Base-by-base conservation (phyloP, 2,329 filamentous ascomycete genomes). In the Alternaria tenuissima region DNA sequence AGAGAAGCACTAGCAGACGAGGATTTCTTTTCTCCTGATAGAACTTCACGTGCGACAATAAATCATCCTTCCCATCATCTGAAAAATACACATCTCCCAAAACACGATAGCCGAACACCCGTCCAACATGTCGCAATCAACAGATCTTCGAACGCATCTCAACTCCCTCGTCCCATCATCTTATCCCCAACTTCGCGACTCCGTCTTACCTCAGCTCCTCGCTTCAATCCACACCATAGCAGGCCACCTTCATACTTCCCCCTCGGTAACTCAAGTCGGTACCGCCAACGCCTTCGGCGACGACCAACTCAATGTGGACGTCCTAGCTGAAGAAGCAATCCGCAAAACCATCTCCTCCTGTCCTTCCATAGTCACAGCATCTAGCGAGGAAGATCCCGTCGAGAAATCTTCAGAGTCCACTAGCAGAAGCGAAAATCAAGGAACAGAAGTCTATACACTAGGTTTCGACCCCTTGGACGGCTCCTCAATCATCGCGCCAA, bases 381-480 rank as follows among this genome's bases (percentile, higher is more conserved):
- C 85, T 76, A 89, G 86, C 71, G 87, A 89, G 70, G 87, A 89
- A 69, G 86, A 88, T 52, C 86, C 86, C 0, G 20, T 55, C 3
- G 70, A 86, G 1, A 86, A 88, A 16, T 41, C 57, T 1, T 57
- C 52, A 20, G 24, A 18, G 3, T n/a, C 24, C 1, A 12, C 0
- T 7, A 48, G 5, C 2, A 26, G 30, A 11, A 14, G 73, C 74
- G 74, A 59, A 22, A 73, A 36, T 64, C 77, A 53, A 9, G 28
- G 66, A 55, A 9, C 34, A 11, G 28, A 49, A 49, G 20, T 49
- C 32, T 89, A 89, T 74, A 84, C 86, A 0, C 75, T 88, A 8
- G 87, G 86, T 0, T 89, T 89, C 65, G 87, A 89, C 65, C 87
- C 87, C 0, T 81, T 89, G 0, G 87, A 89, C 65, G 87, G 87